These are phyloP conservation scores for Penicillium lividum DNA, from an alignment of 495 filamentous ascomycete genomes.

Conservation along the genomic window DNA sequence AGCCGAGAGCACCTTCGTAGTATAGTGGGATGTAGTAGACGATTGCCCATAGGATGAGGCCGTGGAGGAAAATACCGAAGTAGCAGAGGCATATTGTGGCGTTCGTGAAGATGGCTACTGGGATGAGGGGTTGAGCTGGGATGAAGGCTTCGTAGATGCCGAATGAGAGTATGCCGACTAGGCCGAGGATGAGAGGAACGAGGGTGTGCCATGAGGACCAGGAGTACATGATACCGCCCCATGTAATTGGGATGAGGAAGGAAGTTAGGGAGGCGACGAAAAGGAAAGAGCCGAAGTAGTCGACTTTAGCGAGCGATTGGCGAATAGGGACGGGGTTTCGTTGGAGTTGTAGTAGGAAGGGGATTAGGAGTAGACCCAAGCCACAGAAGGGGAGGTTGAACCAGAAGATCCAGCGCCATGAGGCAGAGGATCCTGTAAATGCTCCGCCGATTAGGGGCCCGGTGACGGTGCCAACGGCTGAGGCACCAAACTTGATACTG, in stretches of 20 bases:
- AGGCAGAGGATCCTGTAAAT: conserved; percentile 25
- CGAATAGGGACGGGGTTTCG: conserved; percentile 19
- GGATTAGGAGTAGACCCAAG: conserved; percentile 18
- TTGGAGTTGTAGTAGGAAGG: conserved; percentile 16
- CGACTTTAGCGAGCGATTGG: conserved; percentile 23
- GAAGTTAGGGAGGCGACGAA: conserved; percentile 29
- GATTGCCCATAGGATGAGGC: conserved; percentile 12
- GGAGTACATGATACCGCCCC: conserved; percentile 54
- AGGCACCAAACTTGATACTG: conserved; percentile 17
- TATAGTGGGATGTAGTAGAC: conserved; percentile 9
- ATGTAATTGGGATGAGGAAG: conserved; percentile 57
- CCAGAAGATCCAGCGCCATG: conserved; percentile 36
- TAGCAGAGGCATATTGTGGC: background rate
- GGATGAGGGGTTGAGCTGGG: conserved; percentile 38
- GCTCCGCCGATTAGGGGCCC: conserved; percentile 34
- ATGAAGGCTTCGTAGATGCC: conserved; percentile 41
- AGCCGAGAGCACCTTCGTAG: background rate
- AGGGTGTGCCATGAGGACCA: conserved; percentile 52
- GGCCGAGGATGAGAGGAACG: conserved; percentile 49
- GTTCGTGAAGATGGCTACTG: background rate
- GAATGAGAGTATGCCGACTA: conserved; percentile 24
- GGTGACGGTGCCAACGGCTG: conserved; percentile 29
- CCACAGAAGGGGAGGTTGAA: conserved; percentile 30
- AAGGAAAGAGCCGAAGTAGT: conserved; percentile 51
- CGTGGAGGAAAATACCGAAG: conserved; percentile 5